Conservation (phyloP, 2,329 filamentous ascomycete species). For the Gaeumannomyces tritici region DNA sequence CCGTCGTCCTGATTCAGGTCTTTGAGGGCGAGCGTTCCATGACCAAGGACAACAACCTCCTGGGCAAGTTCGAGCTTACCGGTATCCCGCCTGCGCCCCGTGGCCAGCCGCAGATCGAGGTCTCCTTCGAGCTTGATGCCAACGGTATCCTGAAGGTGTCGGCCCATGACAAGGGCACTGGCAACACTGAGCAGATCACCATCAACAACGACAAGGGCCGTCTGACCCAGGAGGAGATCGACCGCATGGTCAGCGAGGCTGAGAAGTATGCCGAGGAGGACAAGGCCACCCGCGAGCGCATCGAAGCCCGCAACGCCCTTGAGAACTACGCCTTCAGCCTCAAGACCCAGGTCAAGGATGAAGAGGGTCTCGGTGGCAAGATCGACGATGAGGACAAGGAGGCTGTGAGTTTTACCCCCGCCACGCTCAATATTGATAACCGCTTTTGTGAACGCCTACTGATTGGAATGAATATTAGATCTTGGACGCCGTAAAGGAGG, state of each 20-base stretch:
- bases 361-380: constrained; percentile 95
- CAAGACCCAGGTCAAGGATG: constrained; percentile 98
- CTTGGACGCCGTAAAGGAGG: constrained; percentile 92
- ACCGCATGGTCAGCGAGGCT: constrained; percentile 97
- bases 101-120: constrained; percentile 96
- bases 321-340: constrained; percentile 99
- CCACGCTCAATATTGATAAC: not conserved
- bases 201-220: constrained; percentile 99
- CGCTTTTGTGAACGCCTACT: constrained; percentile 17
- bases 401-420: constrained; percentile 47
- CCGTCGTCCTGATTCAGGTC: constrained; percentile 89
- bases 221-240: constrained; percentile 91
- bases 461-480: constrained; percentile 41
- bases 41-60: constrained; percentile 94
- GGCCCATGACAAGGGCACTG: constrained; percentile 94
- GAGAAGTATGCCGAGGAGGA: constrained; percentile 99
- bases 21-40: constrained; percentile 88
- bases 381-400: constrained; percentile 99
- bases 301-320: constrained; percentile 89
- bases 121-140: constrained; percentile 94
- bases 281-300: constrained; percentile 94
- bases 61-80: constrained; percentile 97
- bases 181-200: constrained; percentile 94
- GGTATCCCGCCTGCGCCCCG: constrained; percentile 91
- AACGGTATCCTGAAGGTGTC: constrained; percentile 98